A percentile compares a stretch with the other conserved stretches of the same genome.
Evolutionary conservation across 352 stramenopile genomes (phyloP).

Genomic region (Pythium vanterpoolii): DNA sequence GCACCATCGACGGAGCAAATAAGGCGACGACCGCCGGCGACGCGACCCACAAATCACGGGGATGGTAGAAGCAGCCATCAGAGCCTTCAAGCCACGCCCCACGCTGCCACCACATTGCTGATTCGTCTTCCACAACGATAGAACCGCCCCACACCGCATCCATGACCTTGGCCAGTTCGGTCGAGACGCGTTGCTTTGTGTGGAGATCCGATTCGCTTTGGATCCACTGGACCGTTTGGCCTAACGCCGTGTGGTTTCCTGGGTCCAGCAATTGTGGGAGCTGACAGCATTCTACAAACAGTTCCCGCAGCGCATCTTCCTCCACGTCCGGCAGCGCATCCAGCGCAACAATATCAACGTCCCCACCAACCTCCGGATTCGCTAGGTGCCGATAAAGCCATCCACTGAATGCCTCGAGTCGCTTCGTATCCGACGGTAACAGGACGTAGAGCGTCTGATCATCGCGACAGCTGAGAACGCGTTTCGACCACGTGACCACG

Average conservation of each 20-base stretch:
- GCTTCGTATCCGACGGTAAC: constrained; percentile 4
- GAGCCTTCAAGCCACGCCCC: constrained; percentile 14
- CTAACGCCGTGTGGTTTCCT: constrained; percentile 21
- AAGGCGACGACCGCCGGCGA: constrained; percentile 31
- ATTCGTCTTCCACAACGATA: neutral
- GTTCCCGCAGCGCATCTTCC: constrained; percentile 24
- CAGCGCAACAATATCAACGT: constrained; percentile 17
- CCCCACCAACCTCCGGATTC: neutral
- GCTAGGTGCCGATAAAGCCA: constrained; percentile 12
- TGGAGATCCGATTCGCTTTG: constrained; percentile 28
- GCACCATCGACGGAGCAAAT: constrained; percentile 45
- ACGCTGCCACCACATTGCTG: constrained; percentile 16
- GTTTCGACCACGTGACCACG: constrained; percentile 16
- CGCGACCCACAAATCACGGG: constrained; percentile 44
- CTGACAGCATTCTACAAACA: constrained; percentile 43
- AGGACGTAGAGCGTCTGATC: constrained; percentile 8
- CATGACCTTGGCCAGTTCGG: constrained; percentile 37
- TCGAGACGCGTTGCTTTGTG: constrained; percentile 41
- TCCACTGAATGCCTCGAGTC: neutral
- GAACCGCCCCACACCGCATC: constrained; percentile 37
- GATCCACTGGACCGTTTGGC: constrained; percentile 47
- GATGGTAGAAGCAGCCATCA: constrained; percentile 14
- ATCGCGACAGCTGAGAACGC: neutral
- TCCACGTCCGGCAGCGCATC: constrained; percentile 1
- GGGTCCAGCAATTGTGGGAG: constrained; percentile 39